Evolutionary conservation across 306 rosid genomes (phyloP).

Genomic region (Cajanus cajan): DNA sequence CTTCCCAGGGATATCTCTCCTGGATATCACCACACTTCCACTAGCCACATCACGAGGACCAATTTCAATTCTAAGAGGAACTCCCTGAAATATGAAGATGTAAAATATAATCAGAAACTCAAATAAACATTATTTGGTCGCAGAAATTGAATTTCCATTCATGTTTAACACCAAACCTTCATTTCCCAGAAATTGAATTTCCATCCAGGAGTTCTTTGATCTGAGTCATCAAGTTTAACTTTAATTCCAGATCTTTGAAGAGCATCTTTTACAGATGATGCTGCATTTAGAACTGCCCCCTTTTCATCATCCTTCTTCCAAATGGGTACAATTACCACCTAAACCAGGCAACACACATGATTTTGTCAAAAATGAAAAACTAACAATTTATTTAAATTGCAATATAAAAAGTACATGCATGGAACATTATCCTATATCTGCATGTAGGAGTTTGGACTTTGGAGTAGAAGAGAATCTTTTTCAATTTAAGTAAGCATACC

Average conservation of each 20-base stretch:
- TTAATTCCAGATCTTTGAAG: conserved; percentile 64
- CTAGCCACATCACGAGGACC: conserved; percentile 95
- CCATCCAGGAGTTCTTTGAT: conserved; percentile 97
- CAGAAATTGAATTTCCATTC: background rate
- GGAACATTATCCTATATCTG: background rate
- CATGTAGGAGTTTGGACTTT: background rate
- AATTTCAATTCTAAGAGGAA: conserved; percentile 92
- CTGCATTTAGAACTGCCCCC: conserved; percentile 64
- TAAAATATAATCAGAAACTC: conserved; percentile 2
- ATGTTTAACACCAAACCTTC: conserved; percentile 62
- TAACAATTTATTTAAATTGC: background rate
- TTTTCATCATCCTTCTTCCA: conserved; percentile 92
- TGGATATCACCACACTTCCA: conserved; percentile 78
- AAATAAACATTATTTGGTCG: background rate
- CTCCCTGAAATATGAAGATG: conserved; percentile 64
- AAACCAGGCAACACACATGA: conserved; percentile 29
- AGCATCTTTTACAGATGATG: conserved; percentile 56
- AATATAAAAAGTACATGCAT: background rate
- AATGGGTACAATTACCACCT: conserved; percentile 94
- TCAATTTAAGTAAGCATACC: background rate
- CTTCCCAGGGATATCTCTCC: conserved; percentile 97
- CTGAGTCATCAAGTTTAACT: conserved; percentile 86
- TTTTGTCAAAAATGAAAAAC: background rate
- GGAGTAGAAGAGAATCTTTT: background rate
- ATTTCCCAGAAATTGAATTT: conserved; percentile 99